Evolutionary conservation across 148 eudicot genomes (phyloP).

Genomic region (Camellia sinensis): DNA sequence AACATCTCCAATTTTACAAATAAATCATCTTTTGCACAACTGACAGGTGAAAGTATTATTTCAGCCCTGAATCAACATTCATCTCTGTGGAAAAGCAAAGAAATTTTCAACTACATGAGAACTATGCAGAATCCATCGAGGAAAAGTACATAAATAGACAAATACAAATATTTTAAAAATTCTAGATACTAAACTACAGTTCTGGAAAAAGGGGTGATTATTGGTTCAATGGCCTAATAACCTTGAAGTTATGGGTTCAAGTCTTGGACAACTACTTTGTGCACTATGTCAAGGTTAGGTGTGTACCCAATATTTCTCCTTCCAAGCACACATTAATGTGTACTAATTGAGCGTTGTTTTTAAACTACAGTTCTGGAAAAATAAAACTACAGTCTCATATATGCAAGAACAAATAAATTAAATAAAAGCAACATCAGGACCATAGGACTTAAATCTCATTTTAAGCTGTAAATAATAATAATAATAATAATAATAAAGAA

Average conservation of each 20-base stretch:
- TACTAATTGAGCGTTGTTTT: too few species aligned
- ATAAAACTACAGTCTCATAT: neutral
- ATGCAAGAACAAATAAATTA: neutral
- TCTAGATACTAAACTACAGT: neutral
- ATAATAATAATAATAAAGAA: too few species aligned
- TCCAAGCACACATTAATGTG: too few species aligned
- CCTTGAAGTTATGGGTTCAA: too few species aligned
- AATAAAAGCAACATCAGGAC: neutral
- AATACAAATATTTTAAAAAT: neutral
- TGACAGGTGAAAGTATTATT: neutral
- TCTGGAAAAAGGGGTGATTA: too few species aligned
- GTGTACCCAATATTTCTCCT: too few species aligned
- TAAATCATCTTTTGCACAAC: neutral
- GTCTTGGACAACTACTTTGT: too few species aligned
- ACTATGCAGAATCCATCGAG: neutral
- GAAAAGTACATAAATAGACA: neutral
- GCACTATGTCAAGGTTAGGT: too few species aligned
- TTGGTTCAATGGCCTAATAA: too few species aligned
- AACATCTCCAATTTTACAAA: neutral
- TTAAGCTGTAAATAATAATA: neutral
- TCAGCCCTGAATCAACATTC: neutral
- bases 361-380: too few species aligned
- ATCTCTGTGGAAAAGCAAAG: neutral
- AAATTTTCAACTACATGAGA: neutral
- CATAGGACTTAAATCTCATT: neutral